A percentile compares a stretch with the other conserved stretches of the same genome.
phyloP scores from a whole-genome alignment of 768 basidiomycete genomes.

The Ephemerocybe angulata region DNA sequence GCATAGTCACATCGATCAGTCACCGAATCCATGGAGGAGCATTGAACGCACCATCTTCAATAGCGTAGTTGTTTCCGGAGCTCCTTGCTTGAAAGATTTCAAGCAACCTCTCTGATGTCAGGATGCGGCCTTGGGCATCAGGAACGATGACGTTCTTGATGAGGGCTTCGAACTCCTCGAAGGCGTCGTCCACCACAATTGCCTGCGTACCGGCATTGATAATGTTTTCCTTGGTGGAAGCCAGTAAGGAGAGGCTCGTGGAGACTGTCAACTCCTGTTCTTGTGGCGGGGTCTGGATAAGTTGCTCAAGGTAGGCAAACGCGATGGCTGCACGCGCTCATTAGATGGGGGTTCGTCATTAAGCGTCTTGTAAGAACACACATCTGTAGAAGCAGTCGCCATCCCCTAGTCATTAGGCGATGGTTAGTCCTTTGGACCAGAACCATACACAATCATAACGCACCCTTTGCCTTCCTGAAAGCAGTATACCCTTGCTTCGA shows the following conservation, averaged over 20 bases:
- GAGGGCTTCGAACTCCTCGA: constrained; percentile 26
- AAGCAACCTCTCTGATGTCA: constrained; percentile 4
- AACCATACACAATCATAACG: constrained; percentile 13
- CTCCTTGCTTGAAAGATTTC: constrained; percentile 9
- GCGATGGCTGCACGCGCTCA: constrained; percentile 56
- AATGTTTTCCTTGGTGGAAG: constrained; percentile 47
- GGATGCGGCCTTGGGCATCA: neutral
- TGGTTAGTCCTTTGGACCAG: neutral
- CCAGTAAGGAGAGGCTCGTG: constrained; percentile 48
- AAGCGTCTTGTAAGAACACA: constrained; percentile 29
- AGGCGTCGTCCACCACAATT: constrained; percentile 73
- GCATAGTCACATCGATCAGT: neutral
- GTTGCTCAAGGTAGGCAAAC: constrained; percentile 75
- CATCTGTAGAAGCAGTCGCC: constrained; percentile 94
- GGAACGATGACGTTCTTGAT: constrained; percentile 1
- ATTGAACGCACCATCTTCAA: neutral
- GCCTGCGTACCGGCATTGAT: constrained; percentile 58
- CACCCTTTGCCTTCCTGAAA: constrained; percentile 71
- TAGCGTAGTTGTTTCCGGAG: neutral
- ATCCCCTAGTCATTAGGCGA: constrained; percentile 58
- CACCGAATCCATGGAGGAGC: neutral
- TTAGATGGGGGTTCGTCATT: neutral
- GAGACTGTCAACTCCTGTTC: constrained; percentile 44
- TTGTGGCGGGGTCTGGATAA: constrained; percentile 47
- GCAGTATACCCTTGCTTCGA: constrained; percentile 55